Conservation (phyloP, 163 green algal species). For the Chloroidium sp. region DNA sequence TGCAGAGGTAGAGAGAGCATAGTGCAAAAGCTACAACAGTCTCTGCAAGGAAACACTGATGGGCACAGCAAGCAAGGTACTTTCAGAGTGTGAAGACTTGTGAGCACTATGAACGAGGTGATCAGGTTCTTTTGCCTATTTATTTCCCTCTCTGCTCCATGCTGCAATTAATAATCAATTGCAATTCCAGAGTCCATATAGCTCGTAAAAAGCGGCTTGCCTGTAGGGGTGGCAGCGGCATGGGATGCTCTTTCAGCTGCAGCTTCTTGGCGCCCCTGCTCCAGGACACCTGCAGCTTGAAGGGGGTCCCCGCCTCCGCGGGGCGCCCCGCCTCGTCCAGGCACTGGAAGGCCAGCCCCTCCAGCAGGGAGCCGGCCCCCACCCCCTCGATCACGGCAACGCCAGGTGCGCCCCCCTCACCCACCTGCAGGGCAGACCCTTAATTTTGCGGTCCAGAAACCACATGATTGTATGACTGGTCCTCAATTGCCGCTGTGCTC, state of each 20-base stretch:
- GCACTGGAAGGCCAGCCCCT: slow-evolving; percentile 13
- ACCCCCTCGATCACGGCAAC: slow-evolving; percentile 23
- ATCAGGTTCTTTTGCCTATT: too few species aligned
- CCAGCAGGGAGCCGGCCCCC: slow-evolving; percentile 19
- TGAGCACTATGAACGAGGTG: too few species aligned
- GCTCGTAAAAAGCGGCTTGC: slow-evolving; percentile 1
- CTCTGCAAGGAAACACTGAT: too few species aligned
- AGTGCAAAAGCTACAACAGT: too few species aligned
- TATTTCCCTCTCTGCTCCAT: too few species aligned
- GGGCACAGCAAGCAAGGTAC: too few species aligned
- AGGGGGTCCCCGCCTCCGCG: slow-evolving; percentile 18
- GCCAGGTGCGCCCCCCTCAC: slow-evolving; percentile 12
- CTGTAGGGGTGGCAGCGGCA: slow-evolving; percentile 40
- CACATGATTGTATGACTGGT: too few species aligned
- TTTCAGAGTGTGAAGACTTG: too few species aligned
- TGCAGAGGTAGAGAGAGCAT: too few species aligned
- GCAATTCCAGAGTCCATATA: too few species aligned
- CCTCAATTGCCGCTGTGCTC: too few species aligned
- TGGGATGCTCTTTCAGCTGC: slow-evolving; percentile 22
- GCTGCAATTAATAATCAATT: too few species aligned
- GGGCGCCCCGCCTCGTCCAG: slow-evolving; percentile 15
- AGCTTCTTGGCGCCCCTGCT: slow-evolving; percentile 39
- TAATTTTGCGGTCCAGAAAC: neutral
- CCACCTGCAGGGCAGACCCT: neutral
- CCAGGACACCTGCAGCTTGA: slow-evolving; percentile 55